Conservation (phyloP, 441 rosid genomes). For the Geranium incanum region DNA sequence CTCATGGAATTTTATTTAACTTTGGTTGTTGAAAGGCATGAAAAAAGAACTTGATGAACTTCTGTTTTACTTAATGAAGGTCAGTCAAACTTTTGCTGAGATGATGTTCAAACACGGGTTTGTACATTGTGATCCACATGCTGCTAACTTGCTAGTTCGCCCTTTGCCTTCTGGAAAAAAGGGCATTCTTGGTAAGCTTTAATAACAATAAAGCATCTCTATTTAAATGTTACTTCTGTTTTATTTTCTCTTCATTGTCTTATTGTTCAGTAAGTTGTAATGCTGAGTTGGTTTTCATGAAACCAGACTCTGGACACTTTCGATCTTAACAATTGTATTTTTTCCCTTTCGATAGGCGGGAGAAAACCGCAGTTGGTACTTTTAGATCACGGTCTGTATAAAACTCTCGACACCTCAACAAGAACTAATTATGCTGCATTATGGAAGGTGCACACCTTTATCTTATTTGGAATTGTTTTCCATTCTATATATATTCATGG, state of each 20-base stretch:
- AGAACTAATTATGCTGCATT: conserved; percentile 80
- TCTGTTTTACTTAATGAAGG: conserved; percentile 41
- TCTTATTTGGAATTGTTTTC: conserved; percentile 12
- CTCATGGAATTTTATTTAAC: neutral
- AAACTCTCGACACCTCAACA: conserved; percentile 68
- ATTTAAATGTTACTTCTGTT: neutral
- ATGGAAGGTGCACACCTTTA: conserved; percentile 52
- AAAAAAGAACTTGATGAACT: neutral
- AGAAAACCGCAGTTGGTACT: conserved; percentile 79
- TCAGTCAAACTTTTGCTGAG: conserved; percentile 81
- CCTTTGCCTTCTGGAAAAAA: conserved; percentile 54
- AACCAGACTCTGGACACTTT: neutral
- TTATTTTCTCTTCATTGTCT: neutral
- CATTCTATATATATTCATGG: neutral
- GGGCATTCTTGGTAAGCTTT: conserved; percentile 52
- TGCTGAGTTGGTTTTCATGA: conserved; percentile 9
- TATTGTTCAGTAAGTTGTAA: neutral
- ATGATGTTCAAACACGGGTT: conserved; percentile 97
- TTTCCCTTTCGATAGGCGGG: conserved; percentile 36
- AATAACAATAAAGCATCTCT: neutral
- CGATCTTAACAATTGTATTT: conserved; percentile 13
- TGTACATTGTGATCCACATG: conserved; percentile 98
- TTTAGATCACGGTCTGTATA: conserved; percentile 88
- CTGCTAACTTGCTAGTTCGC: conserved; percentile 83
- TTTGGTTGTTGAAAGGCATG: neutral